phyloP scores from a whole-genome alignment of 2,329 filamentous ascomycete species.

The Pseudogymnoascus sp. region DNA sequence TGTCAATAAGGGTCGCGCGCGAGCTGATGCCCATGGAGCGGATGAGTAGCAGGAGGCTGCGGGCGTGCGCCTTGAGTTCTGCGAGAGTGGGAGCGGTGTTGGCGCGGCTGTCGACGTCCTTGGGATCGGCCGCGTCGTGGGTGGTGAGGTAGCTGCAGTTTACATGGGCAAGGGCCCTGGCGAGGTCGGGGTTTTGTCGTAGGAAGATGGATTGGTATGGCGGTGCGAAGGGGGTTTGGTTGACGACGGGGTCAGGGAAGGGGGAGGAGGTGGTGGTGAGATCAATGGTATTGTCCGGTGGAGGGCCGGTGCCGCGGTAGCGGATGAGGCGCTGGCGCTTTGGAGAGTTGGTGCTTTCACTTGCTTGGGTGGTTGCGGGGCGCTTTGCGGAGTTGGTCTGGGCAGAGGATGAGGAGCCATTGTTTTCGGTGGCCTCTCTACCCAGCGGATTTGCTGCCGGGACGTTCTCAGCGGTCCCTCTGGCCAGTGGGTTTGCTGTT shows the following conservation, averaged over 20 bases:
- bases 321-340: background rate
- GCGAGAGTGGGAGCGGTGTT: conserved; percentile 40
- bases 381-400: background rate
- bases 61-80: conserved; percentile 51
- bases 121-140: conserved; percentile 38
- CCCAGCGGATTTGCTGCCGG: background rate
- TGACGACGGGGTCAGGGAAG: background rate
- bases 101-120: conserved; percentile 44
- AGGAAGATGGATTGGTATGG: conserved; percentile 17
- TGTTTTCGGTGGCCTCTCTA: too few relatives aligned
- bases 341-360: background rate
- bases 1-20: conserved; percentile 21
- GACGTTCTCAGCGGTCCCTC: too few relatives aligned
- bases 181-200: background rate
- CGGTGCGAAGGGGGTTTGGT: conserved; percentile 13
- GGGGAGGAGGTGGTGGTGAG: background rate
- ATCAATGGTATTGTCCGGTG: background rate
- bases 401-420: background rate
- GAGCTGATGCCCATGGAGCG: conserved; percentile 37
- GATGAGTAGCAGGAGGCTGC: conserved; percentile 48
- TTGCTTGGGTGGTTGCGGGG: background rate
- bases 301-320: background rate
- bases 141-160: conserved; percentile 53
- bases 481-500: background rate
- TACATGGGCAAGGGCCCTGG: conserved; percentile 35